phyloP scores from a whole-genome alignment of 352 stramenopile genomes.

The Globisporangium solare region DNA sequence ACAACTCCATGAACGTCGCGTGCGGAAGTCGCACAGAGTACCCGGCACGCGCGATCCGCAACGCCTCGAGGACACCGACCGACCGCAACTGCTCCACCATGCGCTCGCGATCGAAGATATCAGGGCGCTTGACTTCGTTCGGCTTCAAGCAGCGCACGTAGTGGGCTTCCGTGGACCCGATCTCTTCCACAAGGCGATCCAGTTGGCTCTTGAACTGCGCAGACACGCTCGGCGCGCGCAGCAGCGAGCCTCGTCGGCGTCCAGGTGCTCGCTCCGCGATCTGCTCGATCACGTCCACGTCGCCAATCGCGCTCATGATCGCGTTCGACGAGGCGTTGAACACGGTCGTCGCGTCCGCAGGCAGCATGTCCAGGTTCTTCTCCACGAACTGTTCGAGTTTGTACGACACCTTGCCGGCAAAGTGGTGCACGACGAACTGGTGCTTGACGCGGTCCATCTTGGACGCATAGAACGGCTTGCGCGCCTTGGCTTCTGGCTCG shows the following conservation, averaged over 20 bases:
- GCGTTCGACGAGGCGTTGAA: neutral
- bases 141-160: slow-evolving; percentile 99
- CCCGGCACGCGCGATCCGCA: slow-evolving; percentile 74
- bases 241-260: slow-evolving; percentile 28
- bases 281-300: slow-evolving; percentile 43
- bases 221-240: slow-evolving; percentile 60
- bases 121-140: slow-evolving; percentile 86
- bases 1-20: slow-evolving; percentile 82
- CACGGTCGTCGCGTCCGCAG: slow-evolving; percentile 45
- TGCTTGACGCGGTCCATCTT: slow-evolving; percentile 39
- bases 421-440: slow-evolving; percentile 84
- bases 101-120: slow-evolving; percentile 66
- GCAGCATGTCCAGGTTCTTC: slow-evolving; percentile 92
- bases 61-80: slow-evolving; percentile 82
- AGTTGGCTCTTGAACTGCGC: slow-evolving; percentile 95
- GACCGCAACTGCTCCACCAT: slow-evolving; percentile 84
- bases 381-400: slow-evolving; percentile 71
- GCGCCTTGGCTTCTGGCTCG: slow-evolving; percentile 21
- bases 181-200: slow-evolving; percentile 88
- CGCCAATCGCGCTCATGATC: slow-evolving; percentile 11
- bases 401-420: slow-evolving; percentile 81
- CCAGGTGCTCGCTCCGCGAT: slow-evolving; percentile 14
- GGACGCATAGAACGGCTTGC: slow-evolving; percentile 62
- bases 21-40: slow-evolving; percentile 83
- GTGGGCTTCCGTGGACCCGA: slow-evolving; percentile 93